These are phyloP conservation scores for Phlebiopsis gigantea DNA, from an alignment of 768 basidiomycete genomes.

Conservation along the genomic window DNA sequence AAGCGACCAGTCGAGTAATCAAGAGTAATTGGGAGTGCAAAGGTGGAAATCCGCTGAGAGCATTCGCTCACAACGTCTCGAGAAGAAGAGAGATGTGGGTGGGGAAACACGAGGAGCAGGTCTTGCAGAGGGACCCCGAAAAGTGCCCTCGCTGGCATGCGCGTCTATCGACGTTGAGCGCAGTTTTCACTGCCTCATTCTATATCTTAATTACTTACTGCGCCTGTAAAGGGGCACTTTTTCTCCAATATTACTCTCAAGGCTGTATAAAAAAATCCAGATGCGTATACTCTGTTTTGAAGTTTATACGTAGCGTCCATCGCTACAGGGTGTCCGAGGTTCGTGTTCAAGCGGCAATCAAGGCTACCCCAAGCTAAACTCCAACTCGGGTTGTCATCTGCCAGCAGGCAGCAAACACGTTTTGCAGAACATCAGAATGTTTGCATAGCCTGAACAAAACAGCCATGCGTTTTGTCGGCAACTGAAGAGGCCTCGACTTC, in stretches of 20 bases:
- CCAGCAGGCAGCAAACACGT: constrained; percentile 15
- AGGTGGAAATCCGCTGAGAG: constrained; percentile 7
- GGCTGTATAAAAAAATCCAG: background rate
- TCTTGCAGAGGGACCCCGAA: constrained; percentile 7
- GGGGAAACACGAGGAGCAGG: constrained; percentile 6
- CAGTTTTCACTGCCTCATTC: constrained; percentile 1
- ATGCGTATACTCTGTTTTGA: no score
- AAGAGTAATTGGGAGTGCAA: background rate
- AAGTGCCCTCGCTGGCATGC: background rate
- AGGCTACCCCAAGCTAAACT: background rate
- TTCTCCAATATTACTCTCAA: no score
- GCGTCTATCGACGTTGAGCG: background rate
- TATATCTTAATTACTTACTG: no score
- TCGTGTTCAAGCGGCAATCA: background rate
- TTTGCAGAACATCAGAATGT: constrained; percentile 18
- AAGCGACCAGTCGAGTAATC: constrained; percentile 2
- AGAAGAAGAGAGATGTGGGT: constrained; percentile 8
- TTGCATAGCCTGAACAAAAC: constrained; percentile 11
- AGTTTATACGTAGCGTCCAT: background rate
- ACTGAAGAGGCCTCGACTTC: background rate
- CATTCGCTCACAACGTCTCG: constrained; percentile 10
- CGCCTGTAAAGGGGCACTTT: no score
- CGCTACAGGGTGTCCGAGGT: background rate
- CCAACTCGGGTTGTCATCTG: constrained; percentile 6
- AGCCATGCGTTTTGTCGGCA: background rate